Evolutionary conservation across 169 alveolate genomes (phyloP), one percentile per base, ranked within the genome.

Genomic region (Plasmodium knowlesi): DNA sequence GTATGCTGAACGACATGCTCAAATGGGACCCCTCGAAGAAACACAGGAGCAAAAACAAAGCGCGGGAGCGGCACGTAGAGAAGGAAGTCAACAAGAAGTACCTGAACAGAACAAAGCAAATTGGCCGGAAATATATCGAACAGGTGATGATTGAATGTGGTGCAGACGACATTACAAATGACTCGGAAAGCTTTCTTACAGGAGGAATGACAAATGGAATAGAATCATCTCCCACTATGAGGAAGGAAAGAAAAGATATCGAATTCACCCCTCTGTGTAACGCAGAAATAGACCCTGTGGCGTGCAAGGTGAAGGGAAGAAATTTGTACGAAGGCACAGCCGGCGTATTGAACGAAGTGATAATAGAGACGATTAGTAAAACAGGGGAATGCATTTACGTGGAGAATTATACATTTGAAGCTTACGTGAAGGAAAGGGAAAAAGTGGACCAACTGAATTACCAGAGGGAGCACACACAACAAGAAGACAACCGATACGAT

Each of bases 261-360:
- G 94, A 89, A 89, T 79, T 67, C 32, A 43, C 82, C 16, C 16
- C 80, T 32, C 22, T 39, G 34, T 5, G 12, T 10, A 89, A 89
- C 73, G 67, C 46, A 39, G 83, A 80, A 37, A 79, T 89, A 37
- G 83, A 78, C 61, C 57, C 32, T 9, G 53, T 14, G 30, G 34
- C 50, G 46, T 89, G 94, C 39, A 89, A 89, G 61, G 83, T 89
- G 19, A 89, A 89, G 82, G 94, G 94, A 14, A 54, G n/a, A 61
- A 79, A 89, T 41, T 39, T 81, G 72, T 43, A 67, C 53, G 78
- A 89, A 89, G 94, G 94, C 5, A 80, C 46, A 50, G 94, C 94
- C 0, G 94, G 94, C 3, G 73, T 39, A 43, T 16, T 81, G 6
- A 89, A 89, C 73, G 53, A 89, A 57, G 76, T 89, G 22, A 50